Conservation (phyloP, 768 basidiomycete species). For the Russula dissimulans region DNA sequence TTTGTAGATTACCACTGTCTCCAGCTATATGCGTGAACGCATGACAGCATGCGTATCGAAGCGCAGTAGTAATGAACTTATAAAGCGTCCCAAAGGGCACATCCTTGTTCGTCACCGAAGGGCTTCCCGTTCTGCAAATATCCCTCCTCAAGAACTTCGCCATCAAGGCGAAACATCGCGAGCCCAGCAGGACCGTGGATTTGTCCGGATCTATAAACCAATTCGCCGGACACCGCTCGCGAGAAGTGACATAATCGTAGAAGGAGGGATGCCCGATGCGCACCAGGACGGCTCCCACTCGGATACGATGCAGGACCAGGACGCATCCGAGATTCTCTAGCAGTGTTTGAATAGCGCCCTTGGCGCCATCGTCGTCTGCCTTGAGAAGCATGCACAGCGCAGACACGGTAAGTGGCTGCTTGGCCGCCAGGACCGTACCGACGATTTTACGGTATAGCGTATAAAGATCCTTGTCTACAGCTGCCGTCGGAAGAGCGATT, state of each 20-base stretch:
- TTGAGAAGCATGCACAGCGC: conserved; percentile 5
- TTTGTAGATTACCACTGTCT: not conserved
- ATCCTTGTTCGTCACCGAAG: not conserved
- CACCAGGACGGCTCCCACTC: conserved; percentile 1
- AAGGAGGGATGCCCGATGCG: conserved; percentile 12
- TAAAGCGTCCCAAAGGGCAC: not conserved
- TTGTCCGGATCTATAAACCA: conserved; percentile 5
- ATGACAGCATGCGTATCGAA: conserved; percentile 8
- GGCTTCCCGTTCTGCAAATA: conserved; percentile 1
- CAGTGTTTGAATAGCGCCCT: not conserved
- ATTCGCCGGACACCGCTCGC: not conserved
- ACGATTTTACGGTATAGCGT: conserved; percentile 6
- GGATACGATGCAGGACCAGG: not conserved
- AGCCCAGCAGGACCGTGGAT: not conserved
- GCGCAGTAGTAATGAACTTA: not conserved
- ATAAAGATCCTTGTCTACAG: not conserved
- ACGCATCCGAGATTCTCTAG: conserved; percentile 14
- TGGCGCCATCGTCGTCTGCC: not conserved
- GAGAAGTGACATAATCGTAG: conserved; percentile 11
- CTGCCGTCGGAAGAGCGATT: not conserved
- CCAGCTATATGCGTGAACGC: not conserved
- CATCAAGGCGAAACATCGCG: conserved; percentile 11
- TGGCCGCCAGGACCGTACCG: conserved; percentile 6
- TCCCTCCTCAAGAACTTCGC: conserved; percentile 3
- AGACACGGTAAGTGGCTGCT: conserved; percentile 9